A percentile compares a stretch with the other conserved stretches of the same genome.
Evolutionary conservation across 2,329 filamentous ascomycete genomes (phyloP).

Genomic region (Aspergillus melleus): DNA sequence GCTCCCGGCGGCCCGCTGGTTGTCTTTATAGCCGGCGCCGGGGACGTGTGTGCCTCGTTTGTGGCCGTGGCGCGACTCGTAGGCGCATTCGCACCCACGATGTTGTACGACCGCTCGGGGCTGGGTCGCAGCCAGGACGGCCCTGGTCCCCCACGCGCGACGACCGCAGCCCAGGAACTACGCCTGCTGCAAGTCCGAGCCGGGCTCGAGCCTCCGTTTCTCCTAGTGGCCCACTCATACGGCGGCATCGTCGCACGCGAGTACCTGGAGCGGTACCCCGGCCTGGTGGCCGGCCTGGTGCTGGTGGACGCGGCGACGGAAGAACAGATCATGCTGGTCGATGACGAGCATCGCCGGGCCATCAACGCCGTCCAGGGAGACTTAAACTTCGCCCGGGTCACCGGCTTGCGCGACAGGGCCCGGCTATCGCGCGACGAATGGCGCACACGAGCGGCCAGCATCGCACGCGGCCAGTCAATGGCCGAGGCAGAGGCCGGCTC

Average conservation of each 20-base stretch:
- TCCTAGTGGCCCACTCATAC: conserved; percentile 43
- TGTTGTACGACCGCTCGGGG: conserved; percentile 42
- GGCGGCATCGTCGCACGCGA: conserved; percentile 42
- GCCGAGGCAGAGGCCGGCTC: conserved; percentile 23
- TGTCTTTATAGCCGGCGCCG: conserved; percentile 36
- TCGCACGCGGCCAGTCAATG: conserved; percentile 22
- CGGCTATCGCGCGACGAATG: conserved; percentile 36
- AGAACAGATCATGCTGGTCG: conserved; percentile 30
- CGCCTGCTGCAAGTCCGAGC: conserved; percentile 26
- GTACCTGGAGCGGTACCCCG: conserved; percentile 34
- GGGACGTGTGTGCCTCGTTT: conserved; percentile 37
- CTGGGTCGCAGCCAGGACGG: conserved; percentile 36
- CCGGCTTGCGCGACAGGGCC: conserved; percentile 29
- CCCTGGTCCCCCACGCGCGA: conserved; percentile 20
- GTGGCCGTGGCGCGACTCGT: conserved; percentile 33
- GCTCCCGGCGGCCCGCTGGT: conserved; percentile 28
- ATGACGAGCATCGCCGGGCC: conserved; percentile 28
- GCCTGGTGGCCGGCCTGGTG: conserved; percentile 38
- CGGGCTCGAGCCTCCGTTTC: conserved; percentile 27
- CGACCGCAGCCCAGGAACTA: conserved; percentile 32
- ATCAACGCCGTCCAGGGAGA: conserved; percentile 31
- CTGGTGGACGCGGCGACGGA: conserved; percentile 40
- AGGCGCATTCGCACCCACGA: conserved; percentile 25
- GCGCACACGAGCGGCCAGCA: conserved; percentile 32
- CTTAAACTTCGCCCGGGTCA: conserved; percentile 33